Percentiles rank a stretch among this genome's conserved stretches.
Conservation (phyloP, 1,284 basidiomycete species). For the Pulchroboletus neoregius region DNA sequence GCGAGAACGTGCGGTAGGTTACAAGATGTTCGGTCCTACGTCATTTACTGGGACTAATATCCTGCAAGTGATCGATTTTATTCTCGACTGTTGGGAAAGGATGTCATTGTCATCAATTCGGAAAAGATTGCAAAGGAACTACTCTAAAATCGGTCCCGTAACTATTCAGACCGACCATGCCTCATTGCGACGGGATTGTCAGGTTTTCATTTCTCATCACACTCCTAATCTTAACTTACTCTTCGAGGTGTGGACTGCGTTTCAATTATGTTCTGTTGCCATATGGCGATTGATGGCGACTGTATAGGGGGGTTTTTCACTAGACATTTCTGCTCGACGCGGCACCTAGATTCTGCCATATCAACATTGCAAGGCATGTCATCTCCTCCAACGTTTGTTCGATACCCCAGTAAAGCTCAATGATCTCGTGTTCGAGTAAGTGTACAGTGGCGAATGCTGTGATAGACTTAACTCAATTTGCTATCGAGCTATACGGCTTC, state of each 20-base stretch:
- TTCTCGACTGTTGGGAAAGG: constrained; percentile 23
- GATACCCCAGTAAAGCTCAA: constrained; percentile 22
- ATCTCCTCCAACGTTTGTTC: constrained; percentile 22
- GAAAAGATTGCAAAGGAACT: constrained; percentile 8
- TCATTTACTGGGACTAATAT: too few relatives aligned
- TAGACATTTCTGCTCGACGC: constrained; percentile 18
- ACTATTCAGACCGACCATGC: constrained; percentile 2
- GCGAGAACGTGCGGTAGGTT: constrained; percentile 10
- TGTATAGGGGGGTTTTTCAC: constrained; percentile 35
- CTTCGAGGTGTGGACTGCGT: constrained; percentile 36
- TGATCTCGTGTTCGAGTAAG: constrained; percentile 21
- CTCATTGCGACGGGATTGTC: too few relatives aligned
- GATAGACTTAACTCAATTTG: not conserved
- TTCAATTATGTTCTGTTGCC: constrained; percentile 32
- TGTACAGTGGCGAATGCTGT: not conserved
- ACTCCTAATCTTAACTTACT: too few relatives aligned
- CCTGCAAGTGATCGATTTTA: constrained; percentile 31
- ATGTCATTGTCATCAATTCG: constrained; percentile 37
- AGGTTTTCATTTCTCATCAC: too few relatives aligned
- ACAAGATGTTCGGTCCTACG: too few relatives aligned
- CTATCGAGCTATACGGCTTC: constrained; percentile 11
- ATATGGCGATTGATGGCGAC: constrained; percentile 39
- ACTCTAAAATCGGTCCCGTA: constrained; percentile 5
- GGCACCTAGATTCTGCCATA: not conserved
- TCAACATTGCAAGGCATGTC: not conserved